These are phyloP conservation scores for Codiaeum variegatum DNA, from an alignment of 441 rosid species.

Conservation along the genomic window DNA sequence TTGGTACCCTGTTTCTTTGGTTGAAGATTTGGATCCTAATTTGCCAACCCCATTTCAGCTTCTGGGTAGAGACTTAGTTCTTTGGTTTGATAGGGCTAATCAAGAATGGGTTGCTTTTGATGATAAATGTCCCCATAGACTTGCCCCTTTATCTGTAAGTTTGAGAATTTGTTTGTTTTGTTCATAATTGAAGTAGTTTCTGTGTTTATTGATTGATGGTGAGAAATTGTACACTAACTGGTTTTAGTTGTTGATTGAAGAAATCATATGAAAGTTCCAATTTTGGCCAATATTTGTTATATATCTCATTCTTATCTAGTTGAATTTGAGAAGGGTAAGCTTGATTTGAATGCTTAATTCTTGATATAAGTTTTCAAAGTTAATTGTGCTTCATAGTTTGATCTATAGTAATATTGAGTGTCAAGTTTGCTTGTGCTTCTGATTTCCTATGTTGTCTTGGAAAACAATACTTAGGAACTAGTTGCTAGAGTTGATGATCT, in stretches of 20 bases:
- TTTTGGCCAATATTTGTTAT: not conserved
- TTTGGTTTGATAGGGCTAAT: constrained; percentile 61
- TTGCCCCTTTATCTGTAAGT: constrained; percentile 78
- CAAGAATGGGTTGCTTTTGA: constrained; percentile 79
- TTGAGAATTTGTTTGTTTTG: constrained; percentile 14
- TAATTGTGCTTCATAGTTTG: not conserved
- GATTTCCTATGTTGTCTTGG: not conserved
- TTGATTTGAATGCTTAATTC: not conserved
- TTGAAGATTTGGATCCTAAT: constrained; percentile 68
- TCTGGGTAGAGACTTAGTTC: constrained; percentile 74
- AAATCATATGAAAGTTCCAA: not conserved
- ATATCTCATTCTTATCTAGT: not conserved
- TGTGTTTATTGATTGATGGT: constrained; percentile 9
- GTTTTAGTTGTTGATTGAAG: not conserved
- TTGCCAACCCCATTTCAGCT: constrained; percentile 77
- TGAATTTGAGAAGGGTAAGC: not conserved
- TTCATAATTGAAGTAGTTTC: not conserved
- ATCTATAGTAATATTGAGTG: not conserved
- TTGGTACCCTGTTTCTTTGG: constrained; percentile 83
- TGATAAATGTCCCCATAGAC: constrained; percentile 85
- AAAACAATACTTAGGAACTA: not conserved
- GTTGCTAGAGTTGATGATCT: constrained; percentile 7
- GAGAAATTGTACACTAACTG: not conserved
- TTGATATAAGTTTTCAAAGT: not conserved
- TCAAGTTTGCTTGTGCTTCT: not conserved